A percentile compares a stretch with the other conserved stretches of the same genome.
Evolutionary conservation across 805 yeast genomes (phyloP).

Genomic region (Yamadazyma paraphyllophila): DNA sequence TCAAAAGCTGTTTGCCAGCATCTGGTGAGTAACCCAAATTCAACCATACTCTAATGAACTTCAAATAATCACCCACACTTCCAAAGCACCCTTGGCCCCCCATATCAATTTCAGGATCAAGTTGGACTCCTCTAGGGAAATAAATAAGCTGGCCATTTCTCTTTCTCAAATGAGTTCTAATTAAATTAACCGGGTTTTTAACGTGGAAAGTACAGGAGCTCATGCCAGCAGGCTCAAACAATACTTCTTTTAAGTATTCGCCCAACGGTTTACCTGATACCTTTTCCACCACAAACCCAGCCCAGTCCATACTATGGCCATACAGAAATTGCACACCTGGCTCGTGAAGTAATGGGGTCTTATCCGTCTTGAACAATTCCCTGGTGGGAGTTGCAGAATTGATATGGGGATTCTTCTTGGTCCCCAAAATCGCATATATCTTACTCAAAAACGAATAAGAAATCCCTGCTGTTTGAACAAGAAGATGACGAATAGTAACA

Average conservation of each 20-base stretch:
- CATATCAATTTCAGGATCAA: constrained; percentile 31
- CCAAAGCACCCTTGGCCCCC: constrained; percentile 46
- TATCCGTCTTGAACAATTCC: constrained; percentile 24
- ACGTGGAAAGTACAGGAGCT: constrained; percentile 24
- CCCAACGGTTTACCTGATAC: constrained; percentile 33
- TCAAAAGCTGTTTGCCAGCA: constrained; percentile 28
- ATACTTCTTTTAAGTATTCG: constrained; percentile 25
- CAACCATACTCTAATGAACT: constrained; percentile 39
- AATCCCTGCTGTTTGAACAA: constrained; percentile 34
- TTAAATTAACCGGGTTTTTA: constrained; percentile 13
- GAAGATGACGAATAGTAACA: constrained; percentile 29
- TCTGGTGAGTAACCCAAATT: constrained; percentile 40
- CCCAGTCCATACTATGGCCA: constrained; percentile 40
- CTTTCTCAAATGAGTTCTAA: constrained; percentile 18
- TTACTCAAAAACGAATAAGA: constrained; percentile 31
- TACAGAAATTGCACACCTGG: constrained; percentile 40
- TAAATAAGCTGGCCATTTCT: constrained; percentile 12
- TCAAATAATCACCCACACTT: constrained; percentile 36
- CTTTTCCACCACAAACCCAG: constrained; percentile 35
- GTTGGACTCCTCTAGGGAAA: constrained; percentile 10
- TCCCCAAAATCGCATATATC: constrained; percentile 25
- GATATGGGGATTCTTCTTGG: constrained; percentile 5
- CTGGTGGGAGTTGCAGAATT: constrained; percentile 18
- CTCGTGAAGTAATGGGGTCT: constrained; percentile 29
- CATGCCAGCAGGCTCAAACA: constrained; percentile 39